Conservation (phyloP, 768 basidiomycete genomes). For the Hirschioporus abietinus region DNA sequence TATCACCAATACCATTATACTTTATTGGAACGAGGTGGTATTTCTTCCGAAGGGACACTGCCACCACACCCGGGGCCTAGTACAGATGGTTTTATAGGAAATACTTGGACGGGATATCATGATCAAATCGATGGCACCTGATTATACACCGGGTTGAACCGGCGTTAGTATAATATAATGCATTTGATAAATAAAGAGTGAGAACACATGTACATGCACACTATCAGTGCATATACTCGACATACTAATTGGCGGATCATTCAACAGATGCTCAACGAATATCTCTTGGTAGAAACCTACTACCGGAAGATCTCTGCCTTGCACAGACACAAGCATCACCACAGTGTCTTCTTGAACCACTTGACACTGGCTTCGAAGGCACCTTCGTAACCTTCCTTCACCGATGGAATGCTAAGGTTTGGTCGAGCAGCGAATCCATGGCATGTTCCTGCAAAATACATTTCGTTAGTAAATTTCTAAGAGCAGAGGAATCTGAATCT, state of each 20-base stretch:
- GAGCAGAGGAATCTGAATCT: not conserved
- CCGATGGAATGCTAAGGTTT: slow-evolving; percentile 34
- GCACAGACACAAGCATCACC: not conserved
- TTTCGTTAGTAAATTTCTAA: slow-evolving; percentile 7
- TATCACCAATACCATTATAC: no score
- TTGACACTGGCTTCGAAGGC: slow-evolving; percentile 35
- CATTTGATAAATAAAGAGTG: not conserved
- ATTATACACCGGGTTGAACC: not conserved
- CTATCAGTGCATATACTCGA: no score
- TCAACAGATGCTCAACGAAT: not conserved
- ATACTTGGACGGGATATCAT: no score
- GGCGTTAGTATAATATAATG: not conserved
- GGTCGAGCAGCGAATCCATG: slow-evolving; percentile 48
- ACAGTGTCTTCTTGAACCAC: slow-evolving; percentile 39
- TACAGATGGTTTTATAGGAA: no score
- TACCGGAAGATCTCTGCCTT: not conserved
- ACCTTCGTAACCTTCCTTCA: slow-evolving; percentile 40
- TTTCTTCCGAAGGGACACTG: no score
- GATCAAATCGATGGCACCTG: no score
- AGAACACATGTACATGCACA: not conserved
- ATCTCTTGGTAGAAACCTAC: not conserved
- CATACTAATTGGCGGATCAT: not conserved
- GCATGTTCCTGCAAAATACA: slow-evolving; percentile 30
- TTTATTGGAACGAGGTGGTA: no score
- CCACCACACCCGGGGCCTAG: no score